phyloP scores from a whole-genome alignment of 129 eudicot species.

The Tagetes patula region DNA sequence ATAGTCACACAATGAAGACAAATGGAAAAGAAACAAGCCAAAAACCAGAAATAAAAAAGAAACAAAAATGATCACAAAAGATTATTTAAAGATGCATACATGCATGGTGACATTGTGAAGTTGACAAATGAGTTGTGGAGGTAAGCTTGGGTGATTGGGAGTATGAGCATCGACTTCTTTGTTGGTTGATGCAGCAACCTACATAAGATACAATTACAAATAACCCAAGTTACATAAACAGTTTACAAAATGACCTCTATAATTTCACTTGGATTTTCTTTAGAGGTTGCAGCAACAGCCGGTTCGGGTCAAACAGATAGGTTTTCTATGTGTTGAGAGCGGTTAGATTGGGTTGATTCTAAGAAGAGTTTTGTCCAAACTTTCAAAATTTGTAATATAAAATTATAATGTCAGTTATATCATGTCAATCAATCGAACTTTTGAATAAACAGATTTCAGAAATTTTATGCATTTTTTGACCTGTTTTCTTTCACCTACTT shows the following conservation, averaged over 20 bases:
- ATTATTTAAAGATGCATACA: constrained; percentile 39
- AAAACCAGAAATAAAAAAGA: background rate
- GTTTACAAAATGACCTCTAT: background rate
- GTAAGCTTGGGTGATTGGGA: constrained; percentile 86
- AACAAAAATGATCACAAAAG: background rate
- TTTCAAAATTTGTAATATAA: background rate
- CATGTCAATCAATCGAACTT: background rate
- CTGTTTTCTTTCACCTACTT: background rate
- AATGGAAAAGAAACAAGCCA: background rate
- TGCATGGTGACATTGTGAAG: constrained; percentile 95
- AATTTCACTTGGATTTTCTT: background rate
- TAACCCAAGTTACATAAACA: constrained; percentile 3
- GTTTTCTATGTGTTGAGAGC: background rate
- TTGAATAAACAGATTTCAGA: background rate
- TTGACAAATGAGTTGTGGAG: constrained; percentile 87
- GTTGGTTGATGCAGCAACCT: constrained; percentile 93
- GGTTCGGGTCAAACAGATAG: background rate
- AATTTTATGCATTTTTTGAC: constrained; percentile 1
- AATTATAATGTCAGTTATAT: background rate
- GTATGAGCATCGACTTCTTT: constrained; percentile 83
- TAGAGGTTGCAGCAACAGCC: background rate
- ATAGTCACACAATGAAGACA: constrained; percentile 21
- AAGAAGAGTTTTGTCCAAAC: background rate
- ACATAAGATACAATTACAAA: background rate
- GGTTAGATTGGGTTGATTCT: background rate